Evolutionary conservation across 352 stramenopile species (phyloP).

Genomic region (Pythium chondricola): DNA sequence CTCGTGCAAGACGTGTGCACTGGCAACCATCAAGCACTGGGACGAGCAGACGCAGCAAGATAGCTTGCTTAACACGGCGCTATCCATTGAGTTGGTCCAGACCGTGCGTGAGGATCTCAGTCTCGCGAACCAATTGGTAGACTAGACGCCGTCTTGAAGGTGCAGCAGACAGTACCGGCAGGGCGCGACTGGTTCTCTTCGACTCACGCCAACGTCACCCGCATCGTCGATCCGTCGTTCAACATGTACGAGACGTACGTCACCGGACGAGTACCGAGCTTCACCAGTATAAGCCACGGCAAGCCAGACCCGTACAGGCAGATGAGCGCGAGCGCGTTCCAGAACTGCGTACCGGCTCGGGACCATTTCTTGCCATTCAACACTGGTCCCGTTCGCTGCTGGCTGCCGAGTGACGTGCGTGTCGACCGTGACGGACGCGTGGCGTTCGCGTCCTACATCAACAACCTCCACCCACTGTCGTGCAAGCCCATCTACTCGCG

Average conservation of each 20-base stretch:
- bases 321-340: constrained; percentile 7
- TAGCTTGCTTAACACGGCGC: not conserved
- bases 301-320: constrained; percentile 3
- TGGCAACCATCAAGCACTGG: not conserved
- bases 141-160: not conserved
- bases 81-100: not conserved
- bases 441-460: constrained; percentile 7
- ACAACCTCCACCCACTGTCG: constrained; percentile 5
- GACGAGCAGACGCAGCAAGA: not conserved
- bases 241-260: not conserved
- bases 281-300: not conserved
- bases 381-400: not conserved
- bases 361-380: not conserved
- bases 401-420: constrained; percentile 5
- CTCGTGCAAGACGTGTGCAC: not conserved
- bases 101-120: not conserved
- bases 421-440: not conserved
- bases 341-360: not conserved
- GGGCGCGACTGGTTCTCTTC: not conserved
- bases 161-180: not conserved
- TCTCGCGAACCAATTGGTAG: not conserved
- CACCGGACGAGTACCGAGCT: not conserved
- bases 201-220: not conserved
- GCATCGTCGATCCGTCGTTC: not conserved
- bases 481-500: not conserved